Evolutionary conservation across 805 yeast genomes (phyloP).

Genomic region (Maudiozyma saulgeensis): DNA sequence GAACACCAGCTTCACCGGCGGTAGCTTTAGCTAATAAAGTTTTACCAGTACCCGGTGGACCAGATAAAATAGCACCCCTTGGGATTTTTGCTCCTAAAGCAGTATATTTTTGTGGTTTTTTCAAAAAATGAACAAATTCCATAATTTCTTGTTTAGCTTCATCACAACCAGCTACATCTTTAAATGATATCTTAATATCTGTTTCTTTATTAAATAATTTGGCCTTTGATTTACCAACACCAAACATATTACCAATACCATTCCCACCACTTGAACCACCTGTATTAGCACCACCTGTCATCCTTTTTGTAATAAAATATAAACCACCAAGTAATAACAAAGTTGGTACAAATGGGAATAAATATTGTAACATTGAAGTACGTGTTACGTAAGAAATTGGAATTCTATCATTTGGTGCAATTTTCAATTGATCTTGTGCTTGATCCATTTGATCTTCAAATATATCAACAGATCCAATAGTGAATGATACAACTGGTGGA

Average conservation of each 20-base stretch:
- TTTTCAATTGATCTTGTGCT: slow-evolving; percentile 59
- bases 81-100: slow-evolving; percentile 89
- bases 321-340: slow-evolving; percentile 71
- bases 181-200: slow-evolving; percentile 71
- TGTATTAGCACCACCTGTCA: slow-evolving; percentile 20
- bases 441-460: slow-evolving; percentile 76
- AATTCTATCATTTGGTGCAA: slow-evolving; percentile 59
- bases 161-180: slow-evolving; percentile 90
- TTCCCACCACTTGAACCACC: slow-evolving; percentile 47
- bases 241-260: slow-evolving; percentile 40
- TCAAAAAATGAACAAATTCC: slow-evolving; percentile 88
- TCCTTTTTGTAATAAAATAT: slow-evolving; percentile 34
- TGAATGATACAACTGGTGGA: slow-evolving; percentile 51
- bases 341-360: slow-evolving; percentile 74
- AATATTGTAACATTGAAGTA: slow-evolving; percentile 50
- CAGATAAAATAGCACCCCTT: slow-evolving; percentile 86
- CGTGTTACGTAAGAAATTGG: slow-evolving; percentile 71
- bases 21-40: slow-evolving; percentile 88
- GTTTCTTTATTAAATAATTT: slow-evolving; percentile 75
- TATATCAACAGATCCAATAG: slow-evolving; percentile 78
- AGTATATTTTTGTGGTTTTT: slow-evolving; percentile 77
- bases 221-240: slow-evolving; percentile 71
- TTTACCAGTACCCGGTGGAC: slow-evolving; percentile 97
- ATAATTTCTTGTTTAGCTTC: slow-evolving; percentile 91
- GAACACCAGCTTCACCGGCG: slow-evolving; percentile 95